These are phyloP conservation scores for Saccharomycopsis malanga DNA, from an alignment of 805 yeast genomes.

Conservation along the genomic window DNA sequence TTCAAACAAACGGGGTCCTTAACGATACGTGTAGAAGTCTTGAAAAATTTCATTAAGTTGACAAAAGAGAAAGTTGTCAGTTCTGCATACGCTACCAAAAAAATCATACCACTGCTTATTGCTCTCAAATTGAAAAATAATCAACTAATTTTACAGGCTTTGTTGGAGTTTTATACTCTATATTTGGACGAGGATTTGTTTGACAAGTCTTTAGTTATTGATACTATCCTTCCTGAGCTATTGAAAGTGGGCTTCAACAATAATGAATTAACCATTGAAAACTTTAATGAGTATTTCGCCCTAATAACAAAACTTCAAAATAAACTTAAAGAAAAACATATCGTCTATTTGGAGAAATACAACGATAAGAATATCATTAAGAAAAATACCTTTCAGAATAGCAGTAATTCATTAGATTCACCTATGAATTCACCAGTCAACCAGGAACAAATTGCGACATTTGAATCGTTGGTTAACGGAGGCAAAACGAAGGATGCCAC, in stretches of 20 bases:
- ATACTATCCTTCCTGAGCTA: slow-evolving; percentile 46
- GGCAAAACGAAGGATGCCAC: not conserved
- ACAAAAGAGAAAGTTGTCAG: slow-evolving; percentile 60
- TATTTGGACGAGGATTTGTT: slow-evolving; percentile 30
- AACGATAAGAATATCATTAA: slow-evolving; percentile 24
- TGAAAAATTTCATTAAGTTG: slow-evolving; percentile 51
- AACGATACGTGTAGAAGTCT: slow-evolving; percentile 64
- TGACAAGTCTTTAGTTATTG: slow-evolving; percentile 44
- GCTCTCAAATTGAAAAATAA: slow-evolving; percentile 68
- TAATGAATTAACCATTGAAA: slow-evolving; percentile 32
- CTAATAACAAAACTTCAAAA: slow-evolving; percentile 37
- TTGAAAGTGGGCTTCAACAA: slow-evolving; percentile 44
- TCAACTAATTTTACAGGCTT: slow-evolving; percentile 51
- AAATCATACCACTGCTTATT: slow-evolving; percentile 70
- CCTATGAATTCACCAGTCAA: slow-evolving; percentile 11
- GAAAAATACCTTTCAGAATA: slow-evolving; percentile 9
- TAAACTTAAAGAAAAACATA: slow-evolving; percentile 39
- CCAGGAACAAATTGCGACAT: slow-evolving; percentile 1
- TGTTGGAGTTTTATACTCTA: slow-evolving; percentile 34
- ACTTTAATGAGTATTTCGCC: slow-evolving; percentile 35
- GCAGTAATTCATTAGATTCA: not conserved
- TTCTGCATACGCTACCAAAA: slow-evolving; percentile 63
- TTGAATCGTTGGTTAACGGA: slow-evolving; percentile 9
- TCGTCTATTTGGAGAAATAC: slow-evolving; percentile 29
- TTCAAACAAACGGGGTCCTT: slow-evolving; percentile 82